A percentile compares a stretch with the other conserved stretches of the same genome.
Conservation (phyloP, 2,329 filamentous ascomycete species). For the Ophiostoma ulmi region DNA sequence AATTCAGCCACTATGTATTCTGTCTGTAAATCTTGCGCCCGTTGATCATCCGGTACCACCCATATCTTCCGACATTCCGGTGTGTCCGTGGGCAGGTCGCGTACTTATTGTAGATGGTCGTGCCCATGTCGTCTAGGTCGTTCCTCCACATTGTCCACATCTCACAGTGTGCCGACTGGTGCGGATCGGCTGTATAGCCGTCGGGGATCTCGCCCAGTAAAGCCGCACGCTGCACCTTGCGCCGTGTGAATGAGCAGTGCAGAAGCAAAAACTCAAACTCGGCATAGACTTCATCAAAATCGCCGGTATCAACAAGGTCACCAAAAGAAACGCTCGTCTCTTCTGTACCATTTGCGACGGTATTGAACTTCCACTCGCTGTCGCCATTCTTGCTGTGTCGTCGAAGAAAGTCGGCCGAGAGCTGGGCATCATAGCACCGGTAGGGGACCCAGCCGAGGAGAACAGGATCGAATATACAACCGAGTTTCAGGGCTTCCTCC, state of each 20-base stretch:
- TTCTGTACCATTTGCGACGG: background rate
- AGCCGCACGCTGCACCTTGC: conserved; percentile 18
- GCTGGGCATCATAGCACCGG: conserved; percentile 21
- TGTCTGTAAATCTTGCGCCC: conserved; percentile 20
- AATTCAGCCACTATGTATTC: background rate
- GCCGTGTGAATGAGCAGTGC: conserved; percentile 21
- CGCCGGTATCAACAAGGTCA: conserved; percentile 15
- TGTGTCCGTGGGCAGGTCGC: conserved; percentile 13
- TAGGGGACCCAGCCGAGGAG: conserved; percentile 22
- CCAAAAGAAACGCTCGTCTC: background rate
- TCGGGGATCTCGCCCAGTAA: conserved; percentile 19
- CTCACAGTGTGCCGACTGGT: conserved; percentile 24
- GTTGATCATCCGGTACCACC: conserved; percentile 23
- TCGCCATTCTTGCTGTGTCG: conserved; percentile 14
- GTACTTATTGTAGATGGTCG: conserved; percentile 22
- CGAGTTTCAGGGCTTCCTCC: background rate
- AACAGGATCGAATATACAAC: conserved; percentile 22
- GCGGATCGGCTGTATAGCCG: conserved; percentile 21
- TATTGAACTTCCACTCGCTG: conserved; percentile 1
- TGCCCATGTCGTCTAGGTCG: conserved; percentile 12
- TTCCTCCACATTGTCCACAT: conserved; percentile 18
- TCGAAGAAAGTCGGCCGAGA: conserved; percentile 11
- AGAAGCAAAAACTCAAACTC: conserved; percentile 14
- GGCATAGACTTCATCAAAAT: conserved; percentile 20
- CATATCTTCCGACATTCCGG: conserved; percentile 17